Evolutionary conservation across 176 grass and related monocot genomes (phyloP).

Genomic region (Secale cereale): DNA sequence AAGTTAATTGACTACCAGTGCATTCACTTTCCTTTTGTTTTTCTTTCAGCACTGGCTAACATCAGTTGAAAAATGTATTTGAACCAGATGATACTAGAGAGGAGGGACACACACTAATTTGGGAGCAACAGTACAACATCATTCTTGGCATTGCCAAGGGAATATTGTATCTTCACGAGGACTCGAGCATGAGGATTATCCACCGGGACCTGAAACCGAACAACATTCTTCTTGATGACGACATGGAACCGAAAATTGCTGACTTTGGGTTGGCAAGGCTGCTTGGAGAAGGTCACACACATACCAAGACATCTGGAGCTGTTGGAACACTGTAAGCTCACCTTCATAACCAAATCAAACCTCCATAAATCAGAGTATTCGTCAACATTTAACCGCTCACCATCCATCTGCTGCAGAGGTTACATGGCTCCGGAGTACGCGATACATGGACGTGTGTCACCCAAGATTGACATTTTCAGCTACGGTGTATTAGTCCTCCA

Average conservation of each 20-base stretch:
- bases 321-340: background rate
- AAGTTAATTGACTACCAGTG: background rate
- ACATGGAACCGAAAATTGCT: background rate
- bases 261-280: background rate
- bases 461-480: slow-evolving; percentile 3
- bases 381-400: background rate
- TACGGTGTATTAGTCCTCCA: background rate
- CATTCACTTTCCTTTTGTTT: background rate
- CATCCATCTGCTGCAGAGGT: background rate
- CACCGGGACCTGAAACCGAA: background rate
- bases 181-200: background rate
- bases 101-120: too few species aligned
- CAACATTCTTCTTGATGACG: background rate
- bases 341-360: background rate
- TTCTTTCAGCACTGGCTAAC: too few species aligned
- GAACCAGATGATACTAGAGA: too few species aligned
- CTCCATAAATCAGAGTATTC: background rate
- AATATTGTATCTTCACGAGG: slow-evolving; percentile 4
- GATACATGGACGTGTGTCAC: background rate
- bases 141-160: background rate
- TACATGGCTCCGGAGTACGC: background rate
- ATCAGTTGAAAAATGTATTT: too few species aligned
- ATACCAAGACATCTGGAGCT: background rate
- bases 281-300: background rate
- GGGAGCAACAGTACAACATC: background rate